These are phyloP conservation scores for Coemansia sp. DNA, from an alignment of 192 early-diverging fungal genomes.

Conservation along the genomic window DNA sequence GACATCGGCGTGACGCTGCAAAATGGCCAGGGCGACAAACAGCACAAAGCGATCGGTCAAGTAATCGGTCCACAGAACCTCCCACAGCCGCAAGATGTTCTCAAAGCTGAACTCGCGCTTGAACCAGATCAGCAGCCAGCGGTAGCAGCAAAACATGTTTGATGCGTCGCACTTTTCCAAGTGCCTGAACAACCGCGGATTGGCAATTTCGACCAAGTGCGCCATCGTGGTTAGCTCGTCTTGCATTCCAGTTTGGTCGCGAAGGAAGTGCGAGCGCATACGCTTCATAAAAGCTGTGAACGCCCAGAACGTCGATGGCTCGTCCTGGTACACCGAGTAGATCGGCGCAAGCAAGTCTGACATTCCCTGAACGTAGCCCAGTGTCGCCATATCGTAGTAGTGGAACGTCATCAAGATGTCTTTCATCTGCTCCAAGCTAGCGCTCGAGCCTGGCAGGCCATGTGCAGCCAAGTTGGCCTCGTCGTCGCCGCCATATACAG, in stretches of 20 bases:
- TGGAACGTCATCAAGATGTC: conserved; percentile 94
- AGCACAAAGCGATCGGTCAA: conserved; percentile 82
- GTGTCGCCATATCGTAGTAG: conserved; percentile 66
- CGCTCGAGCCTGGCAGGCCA: conserved; percentile 63
- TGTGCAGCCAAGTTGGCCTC: conserved; percentile 41
- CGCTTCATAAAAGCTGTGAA: conserved; percentile 90
- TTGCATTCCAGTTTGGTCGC: conserved; percentile 95
- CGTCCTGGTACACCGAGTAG: conserved; percentile 85
- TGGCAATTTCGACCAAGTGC: conserved; percentile 83
- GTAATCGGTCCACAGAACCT: conserved; percentile 79
- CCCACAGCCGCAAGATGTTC: conserved; percentile 86
- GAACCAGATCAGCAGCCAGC: conserved; percentile 96
- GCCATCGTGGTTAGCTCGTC: conserved; percentile 81
- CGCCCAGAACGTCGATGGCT: conserved; percentile 92
- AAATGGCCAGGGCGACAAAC: conserved; percentile 95
- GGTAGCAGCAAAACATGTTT: conserved; percentile 98
- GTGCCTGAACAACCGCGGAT: conserved; percentile 82
- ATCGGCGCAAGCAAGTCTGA: conserved; percentile 91
- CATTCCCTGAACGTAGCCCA: conserved; percentile 98
- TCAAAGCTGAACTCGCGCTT: conserved; percentile 96
- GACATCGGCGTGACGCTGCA: conserved; percentile 82
- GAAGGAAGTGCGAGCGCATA: conserved; percentile 89
- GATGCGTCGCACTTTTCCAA: conserved; percentile 75
- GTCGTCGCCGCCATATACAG: conserved; percentile 56
- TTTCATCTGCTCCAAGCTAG: conserved; percentile 85